Percentiles rank a stretch among this genome's conserved stretches.
phyloP scores from a whole-genome alignment of 2,329 filamentous ascomycete species.

The Biscogniauxia sp. region DNA sequence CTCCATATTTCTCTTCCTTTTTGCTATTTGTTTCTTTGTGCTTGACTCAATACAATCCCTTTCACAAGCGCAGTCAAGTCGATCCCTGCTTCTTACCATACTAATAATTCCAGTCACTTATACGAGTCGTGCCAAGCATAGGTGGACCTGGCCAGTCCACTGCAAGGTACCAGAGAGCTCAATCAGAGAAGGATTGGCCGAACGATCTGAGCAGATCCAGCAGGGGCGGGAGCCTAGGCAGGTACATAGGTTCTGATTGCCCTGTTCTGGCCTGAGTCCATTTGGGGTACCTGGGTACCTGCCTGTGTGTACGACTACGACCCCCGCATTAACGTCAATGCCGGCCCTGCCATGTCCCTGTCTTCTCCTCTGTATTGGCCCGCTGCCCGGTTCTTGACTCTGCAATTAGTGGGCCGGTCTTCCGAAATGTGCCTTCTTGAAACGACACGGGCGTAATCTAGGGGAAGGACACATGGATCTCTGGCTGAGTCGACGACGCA shows the following conservation, averaged over 20 bases:
- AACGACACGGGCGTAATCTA: conserved; percentile 16
- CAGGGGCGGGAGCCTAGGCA: conserved; percentile 6
- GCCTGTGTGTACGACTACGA: not conserved
- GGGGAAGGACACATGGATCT: conserved; percentile 10
- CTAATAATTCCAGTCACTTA: not conserved
- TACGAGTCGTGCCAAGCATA: conserved; percentile 1
- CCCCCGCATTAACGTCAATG: not conserved
- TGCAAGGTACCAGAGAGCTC: conserved; percentile 18
- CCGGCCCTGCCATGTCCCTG: not conserved
- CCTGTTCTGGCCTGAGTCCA: not conserved
- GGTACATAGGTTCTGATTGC: conserved; percentile 8
- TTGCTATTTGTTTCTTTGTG: no score
- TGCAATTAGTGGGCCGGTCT: not conserved
- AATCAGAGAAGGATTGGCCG: conserved; percentile 18
- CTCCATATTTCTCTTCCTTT: no score
- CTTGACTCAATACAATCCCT: no score
- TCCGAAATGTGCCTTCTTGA: conserved; percentile 10
- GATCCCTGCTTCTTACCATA: not conserved
- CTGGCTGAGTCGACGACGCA: conserved; percentile 1
- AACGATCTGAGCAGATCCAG: conserved; percentile 16
- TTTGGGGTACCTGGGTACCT: no score
- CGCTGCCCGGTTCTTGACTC: not conserved
- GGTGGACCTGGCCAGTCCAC: conserved; percentile 19
- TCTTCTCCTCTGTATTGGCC: no score
- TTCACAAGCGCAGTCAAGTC: not conserved